Percentiles rank a stretch among this genome's conserved stretches.
Evolutionary conservation across 2,329 filamentous ascomycete species (phyloP).

Genomic region (Trichoderma simmonsii): DNA sequence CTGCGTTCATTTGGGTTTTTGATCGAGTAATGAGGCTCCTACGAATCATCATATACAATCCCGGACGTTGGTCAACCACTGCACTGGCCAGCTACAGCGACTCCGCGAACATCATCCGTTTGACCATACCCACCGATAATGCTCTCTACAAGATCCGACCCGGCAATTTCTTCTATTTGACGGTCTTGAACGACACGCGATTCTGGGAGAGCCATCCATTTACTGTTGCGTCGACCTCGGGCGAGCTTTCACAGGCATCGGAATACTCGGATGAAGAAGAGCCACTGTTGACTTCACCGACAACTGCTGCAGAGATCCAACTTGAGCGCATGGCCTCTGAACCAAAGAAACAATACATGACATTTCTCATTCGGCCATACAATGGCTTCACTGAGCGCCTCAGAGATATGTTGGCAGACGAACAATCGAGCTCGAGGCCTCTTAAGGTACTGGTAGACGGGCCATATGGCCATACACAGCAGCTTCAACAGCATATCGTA

Average conservation of each 20-base stretch:
- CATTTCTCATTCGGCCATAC: conserved; percentile 46
- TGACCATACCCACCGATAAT: conserved; percentile 36
- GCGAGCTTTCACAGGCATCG: conserved; percentile 15
- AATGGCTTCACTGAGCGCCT: conserved; percentile 43
- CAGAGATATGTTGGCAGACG: conserved; percentile 28
- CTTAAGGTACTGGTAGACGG: conserved; percentile 43
- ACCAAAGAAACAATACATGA: conserved; percentile 28
- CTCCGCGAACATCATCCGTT: conserved; percentile 41
- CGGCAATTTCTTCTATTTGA: conserved; percentile 46
- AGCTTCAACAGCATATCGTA: conserved; percentile 39
- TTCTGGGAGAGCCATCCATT: conserved; percentile 53
- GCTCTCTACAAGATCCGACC: conserved; percentile 36
- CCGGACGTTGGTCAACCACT: conserved; percentile 34
- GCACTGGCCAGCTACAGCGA: conserved; percentile 36
- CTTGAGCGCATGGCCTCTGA: not conserved
- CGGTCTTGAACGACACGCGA: conserved; percentile 37
- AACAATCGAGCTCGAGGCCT: conserved; percentile 26
- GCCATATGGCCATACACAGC: conserved; percentile 42
- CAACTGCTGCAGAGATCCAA: not conserved
- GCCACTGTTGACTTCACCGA: conserved; percentile 30
- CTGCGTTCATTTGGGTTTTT: conserved; percentile 46
- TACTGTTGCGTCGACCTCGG: conserved; percentile 38
- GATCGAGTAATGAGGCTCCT: conserved; percentile 47
- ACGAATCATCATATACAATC: conserved; percentile 42
- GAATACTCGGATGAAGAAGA: conserved; percentile 32